These are phyloP conservation scores for Calophaca sinica DNA, from an alignment of 306 rosid species.

Conservation along the genomic window DNA sequence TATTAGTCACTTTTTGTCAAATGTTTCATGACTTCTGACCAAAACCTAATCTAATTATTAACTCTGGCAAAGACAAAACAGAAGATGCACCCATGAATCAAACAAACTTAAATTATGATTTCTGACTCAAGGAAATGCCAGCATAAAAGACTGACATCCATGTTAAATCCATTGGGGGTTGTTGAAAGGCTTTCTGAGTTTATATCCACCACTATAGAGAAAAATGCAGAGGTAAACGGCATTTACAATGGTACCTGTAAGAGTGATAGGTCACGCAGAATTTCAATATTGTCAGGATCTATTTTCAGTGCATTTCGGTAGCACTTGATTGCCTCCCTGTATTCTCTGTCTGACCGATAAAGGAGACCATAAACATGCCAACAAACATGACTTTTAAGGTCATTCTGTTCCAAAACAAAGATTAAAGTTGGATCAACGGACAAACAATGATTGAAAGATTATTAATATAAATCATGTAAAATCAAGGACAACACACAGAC, in stretches of 20 bases:
- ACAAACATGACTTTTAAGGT: constrained; percentile 98
- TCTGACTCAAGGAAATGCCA: constrained; percentile 14
- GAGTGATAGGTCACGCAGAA: constrained; percentile 89
- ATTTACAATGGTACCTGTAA: constrained; percentile 69
- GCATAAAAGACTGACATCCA: constrained; percentile 3
- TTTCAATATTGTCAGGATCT: constrained; percentile 98
- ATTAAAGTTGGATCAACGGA: constrained; percentile 35
- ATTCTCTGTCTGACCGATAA: constrained; percentile 97
- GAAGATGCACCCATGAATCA: neutral
- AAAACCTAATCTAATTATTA: constrained; percentile 12
- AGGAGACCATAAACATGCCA: constrained; percentile 99
- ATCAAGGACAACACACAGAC: constrained; percentile 54
- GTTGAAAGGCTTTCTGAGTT: constrained; percentile 9
- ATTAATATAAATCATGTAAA: neutral
- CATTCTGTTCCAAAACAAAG: constrained; percentile 74
- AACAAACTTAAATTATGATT: constrained; percentile 12
- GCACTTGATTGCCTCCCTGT: constrained; percentile 97
- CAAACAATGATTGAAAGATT: constrained; percentile 32
- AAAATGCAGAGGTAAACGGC: constrained; percentile 30
- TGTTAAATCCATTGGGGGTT: neutral
- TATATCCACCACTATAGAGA: constrained; percentile 17
- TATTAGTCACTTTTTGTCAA: constrained; percentile 5
- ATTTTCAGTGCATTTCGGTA: constrained; percentile 91
- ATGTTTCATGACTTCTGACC: constrained; percentile 24
- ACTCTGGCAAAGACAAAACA: neutral